Base-by-base conservation (phyloP, 1,284 basidiomycete genomes). In the Cutaneotrichosporon mucoides region DNA sequence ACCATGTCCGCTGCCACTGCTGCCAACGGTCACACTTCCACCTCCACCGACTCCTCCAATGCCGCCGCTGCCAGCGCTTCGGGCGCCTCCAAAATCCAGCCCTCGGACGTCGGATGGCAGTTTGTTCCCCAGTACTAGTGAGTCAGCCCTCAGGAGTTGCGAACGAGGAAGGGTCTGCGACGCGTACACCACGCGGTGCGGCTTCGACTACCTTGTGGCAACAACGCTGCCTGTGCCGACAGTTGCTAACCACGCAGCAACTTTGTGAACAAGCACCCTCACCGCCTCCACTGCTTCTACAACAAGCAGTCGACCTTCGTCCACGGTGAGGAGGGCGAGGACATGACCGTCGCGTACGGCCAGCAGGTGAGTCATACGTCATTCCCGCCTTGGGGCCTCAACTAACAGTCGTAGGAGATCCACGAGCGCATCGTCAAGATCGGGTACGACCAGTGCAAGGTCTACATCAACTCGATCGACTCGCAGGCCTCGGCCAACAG, bases 221-320 rank as follows among this genome's bases (percentile, higher is more conserved):
- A 40, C 38, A 12, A 8, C 38, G 38, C 38, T 9, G 24, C 2
- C 34, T 8, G 7, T 45, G 12, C 10, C 45, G 37, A 43, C 37
- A n/a, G 4, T 5, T 12, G 38, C 49, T 51, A 51, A 51, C 49
- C 15, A 24, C n/a, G 2, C 72, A 82, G 82, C 82, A 94, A 90
- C 72, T 94, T 92, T 83, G 90, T 97, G 79, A 96, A 99, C 86
- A 94, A 97, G 81, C 88, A 95, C 66, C 95, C 95, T 66, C 84
- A 89, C 80, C 89, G 92, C 76, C 85, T 99, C 68, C 95, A 99
- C 81, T 95, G 93, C 81, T 99, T 99, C 83, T 99, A 99, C 84
- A 97, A 89, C 76, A 98, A 98, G 84, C 86, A 86, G 71, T 97
- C 93, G 55, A 97, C 95, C 68, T 95, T 94, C 81, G 90, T 90